Base-by-base conservation (phyloP, 306 rosid species). In the Cajanus cajan region DNA sequence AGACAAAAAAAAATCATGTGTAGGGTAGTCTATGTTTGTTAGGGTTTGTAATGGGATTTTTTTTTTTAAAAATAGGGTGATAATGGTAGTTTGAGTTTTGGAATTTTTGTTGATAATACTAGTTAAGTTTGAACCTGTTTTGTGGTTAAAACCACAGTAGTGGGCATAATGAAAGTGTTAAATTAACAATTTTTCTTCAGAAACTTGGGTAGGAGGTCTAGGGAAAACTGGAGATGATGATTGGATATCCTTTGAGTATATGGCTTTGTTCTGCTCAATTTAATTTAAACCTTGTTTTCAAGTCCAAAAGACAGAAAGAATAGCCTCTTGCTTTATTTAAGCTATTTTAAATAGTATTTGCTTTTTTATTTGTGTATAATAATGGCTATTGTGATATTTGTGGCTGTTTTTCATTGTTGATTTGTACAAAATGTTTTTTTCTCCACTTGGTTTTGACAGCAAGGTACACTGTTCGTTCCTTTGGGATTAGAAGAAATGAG, bases 401-500 rank as follows among this genome's bases (percentile, higher is more conserved):
- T 68, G 39, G 68, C 12, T 34, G 12, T 55, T 14, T n/a, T 16
- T 28, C 36, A 33, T 5, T 8, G 37, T 36, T 48, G 36, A 13
- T 28, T 39, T 0, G 10, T 34, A 2, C 14, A 33, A 5, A 33
- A 7, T 37, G 14, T 7, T 45, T 31, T n/a, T 16, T 43, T 16
- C 4, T 24, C 15, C 16, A 50, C 63, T 31, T 31, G 48, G 62
- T 73, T 44, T 52, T 76, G 24, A 72, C 79, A 93, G 96, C 98
- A 0, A 84, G 94, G 81, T 93, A 91, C 86, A 93, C 96, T 72
- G 94, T 93, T 2, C 72, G 96, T 6, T 89, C 94, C 18, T 93
- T 91, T 58, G 98, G 96, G 7, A 93, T 93, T 54, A 88, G 96
- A 58, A 83, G 93, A 67, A 93, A 93, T 78, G 98, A 93, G 58